These are phyloP conservation scores for Talaromyces sp. DNA, from an alignment of 2,329 filamentous ascomycete species.

Conservation along the genomic window DNA sequence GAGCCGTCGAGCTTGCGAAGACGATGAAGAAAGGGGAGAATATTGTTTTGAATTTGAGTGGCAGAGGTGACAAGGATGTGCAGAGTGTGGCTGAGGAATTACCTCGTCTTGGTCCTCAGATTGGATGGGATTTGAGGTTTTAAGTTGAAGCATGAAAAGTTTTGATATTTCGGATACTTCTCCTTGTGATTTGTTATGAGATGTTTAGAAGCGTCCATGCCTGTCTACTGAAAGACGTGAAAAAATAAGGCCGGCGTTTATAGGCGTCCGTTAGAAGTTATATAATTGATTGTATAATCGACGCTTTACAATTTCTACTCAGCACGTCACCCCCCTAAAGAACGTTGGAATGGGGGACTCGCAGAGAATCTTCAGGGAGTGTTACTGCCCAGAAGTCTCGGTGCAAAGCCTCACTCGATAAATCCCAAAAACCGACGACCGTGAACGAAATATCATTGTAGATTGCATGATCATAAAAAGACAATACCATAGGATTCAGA, in stretches of 20 bases:
- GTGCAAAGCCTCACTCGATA: too few relatives aligned
- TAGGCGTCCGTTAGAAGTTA: not conserved
- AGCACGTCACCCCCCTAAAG: too few relatives aligned
- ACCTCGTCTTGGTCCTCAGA: constrained; percentile 79
- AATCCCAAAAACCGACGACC: too few relatives aligned
- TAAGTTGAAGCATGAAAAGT: not conserved
- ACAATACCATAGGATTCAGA: too few relatives aligned
- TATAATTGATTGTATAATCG: too few relatives aligned
- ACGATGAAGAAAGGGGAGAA: constrained; percentile 84
- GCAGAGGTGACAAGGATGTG: constrained; percentile 95
- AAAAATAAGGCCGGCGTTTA: not conserved
- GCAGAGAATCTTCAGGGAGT: too few relatives aligned
- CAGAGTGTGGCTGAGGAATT: constrained; percentile 96
- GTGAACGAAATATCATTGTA: too few relatives aligned
- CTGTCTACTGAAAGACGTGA: not conserved
- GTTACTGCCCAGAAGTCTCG: too few relatives aligned
- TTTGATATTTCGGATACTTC: not conserved
- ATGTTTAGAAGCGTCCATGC: not conserved
- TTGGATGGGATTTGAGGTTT: constrained; percentile 57
- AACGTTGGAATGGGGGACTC: too few relatives aligned
- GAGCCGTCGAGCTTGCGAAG: constrained; percentile 85
- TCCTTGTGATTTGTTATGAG: not conserved
- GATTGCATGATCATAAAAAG: too few relatives aligned
- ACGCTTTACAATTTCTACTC: too few relatives aligned
- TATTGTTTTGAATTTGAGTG: constrained; percentile 88